A percentile compares a stretch with the other conserved stretches of the same genome.
phyloP scores from a whole-genome alignment of 306 rosid genomes.

The Prinsepia uniflora region DNA sequence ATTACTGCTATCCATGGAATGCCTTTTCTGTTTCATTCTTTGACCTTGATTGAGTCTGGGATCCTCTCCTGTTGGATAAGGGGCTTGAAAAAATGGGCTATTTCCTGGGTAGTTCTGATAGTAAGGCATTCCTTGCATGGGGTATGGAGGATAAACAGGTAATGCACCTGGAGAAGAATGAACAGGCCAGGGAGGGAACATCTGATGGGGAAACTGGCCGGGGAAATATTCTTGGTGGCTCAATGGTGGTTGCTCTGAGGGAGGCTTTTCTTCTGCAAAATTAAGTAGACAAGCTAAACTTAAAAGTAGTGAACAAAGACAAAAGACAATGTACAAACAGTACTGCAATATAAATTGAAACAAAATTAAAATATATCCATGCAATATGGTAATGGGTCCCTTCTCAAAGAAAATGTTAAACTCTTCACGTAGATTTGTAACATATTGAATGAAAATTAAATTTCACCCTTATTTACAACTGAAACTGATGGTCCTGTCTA shows the following conservation, averaged over 20 bases:
- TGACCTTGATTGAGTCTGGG: conserved; percentile 51
- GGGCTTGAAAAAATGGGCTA: conserved; percentile 69
- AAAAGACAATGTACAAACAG: conserved; percentile 1
- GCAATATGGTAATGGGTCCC: background rate
- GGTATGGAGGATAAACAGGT: conserved; percentile 76
- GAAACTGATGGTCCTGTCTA: conserved; percentile 8
- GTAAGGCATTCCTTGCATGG: conserved; percentile 95
- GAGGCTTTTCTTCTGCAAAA: conserved; percentile 59
- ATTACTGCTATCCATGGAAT: conserved; percentile 72
- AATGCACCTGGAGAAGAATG: conserved; percentile 77
- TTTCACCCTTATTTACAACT: background rate
- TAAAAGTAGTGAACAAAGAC: background rate
- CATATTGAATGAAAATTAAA: background rate
- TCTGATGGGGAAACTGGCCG: conserved; percentile 84
- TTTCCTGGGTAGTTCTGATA: conserved; percentile 74
- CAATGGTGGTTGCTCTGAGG: conserved; percentile 46
- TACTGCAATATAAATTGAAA: conserved; percentile 3
- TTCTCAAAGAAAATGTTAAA: conserved; percentile 1
- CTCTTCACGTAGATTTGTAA: background rate
- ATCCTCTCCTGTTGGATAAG: conserved; percentile 60
- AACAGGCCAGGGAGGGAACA: conserved; percentile 92
- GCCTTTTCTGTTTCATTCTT: conserved; percentile 59
- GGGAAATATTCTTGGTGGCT: conserved; percentile 71
- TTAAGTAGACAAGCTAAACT: conserved; percentile 24
- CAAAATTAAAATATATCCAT: background rate